Base-by-base conservation (phyloP, 2,329 filamentous ascomycete genomes). In the Fusarium praegraminearum region DNA sequence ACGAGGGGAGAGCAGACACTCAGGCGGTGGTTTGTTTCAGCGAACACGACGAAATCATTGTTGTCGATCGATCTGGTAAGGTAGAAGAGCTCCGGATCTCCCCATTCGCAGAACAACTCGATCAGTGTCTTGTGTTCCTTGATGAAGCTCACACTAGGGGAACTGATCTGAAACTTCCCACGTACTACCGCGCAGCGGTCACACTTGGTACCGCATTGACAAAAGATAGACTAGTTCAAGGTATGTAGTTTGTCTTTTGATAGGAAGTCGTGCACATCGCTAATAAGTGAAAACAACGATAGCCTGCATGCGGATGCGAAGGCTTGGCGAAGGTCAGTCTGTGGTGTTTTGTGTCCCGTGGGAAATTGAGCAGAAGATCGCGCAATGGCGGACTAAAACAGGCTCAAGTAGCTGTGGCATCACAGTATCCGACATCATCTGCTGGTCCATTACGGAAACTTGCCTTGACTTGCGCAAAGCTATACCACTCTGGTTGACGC, bases 221-320 rank as follows among this genome's bases (percentile, higher is more conserved):
- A 0, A 94, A 94, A 65, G 92, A 94, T 63, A 80, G 85, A 16
- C 75, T 93, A 0, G 87, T 90, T 0, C 91, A 94, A 84, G 90
- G 88, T 89, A 80, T 72, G 80, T n/a, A n/a, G n/a, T n/a, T n/a
- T n/a, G n/a, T n/a, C n/a, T n/a, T n/a, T n/a, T n/a, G n/a, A n/a
- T n/a, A n/a, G n/a, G n/a, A n/a, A n/a, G n/a, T n/a, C n/a, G n/a
- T n/a, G n/a, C n/a, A n/a, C n/a, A n/a, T n/a, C n/a, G n/a, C n/a
- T n/a, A n/a, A n/a, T n/a, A n/a, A n/a, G n/a, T n/a, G n/a, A n/a
- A n/a, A n/a, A n/a, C n/a, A n/a, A n/a, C n/a, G n/a, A n/a, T n/a
- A n/a, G 90, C 89, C 0, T 91, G 89, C 62, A 92, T 91, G 89
- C 78, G 91, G n/a, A 89, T 93, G 86, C 78, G 91, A 13, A 87